Conservation (phyloP, 2,329 filamentous ascomycete genomes). For the Atkinsonella hypoxylon region DNA sequence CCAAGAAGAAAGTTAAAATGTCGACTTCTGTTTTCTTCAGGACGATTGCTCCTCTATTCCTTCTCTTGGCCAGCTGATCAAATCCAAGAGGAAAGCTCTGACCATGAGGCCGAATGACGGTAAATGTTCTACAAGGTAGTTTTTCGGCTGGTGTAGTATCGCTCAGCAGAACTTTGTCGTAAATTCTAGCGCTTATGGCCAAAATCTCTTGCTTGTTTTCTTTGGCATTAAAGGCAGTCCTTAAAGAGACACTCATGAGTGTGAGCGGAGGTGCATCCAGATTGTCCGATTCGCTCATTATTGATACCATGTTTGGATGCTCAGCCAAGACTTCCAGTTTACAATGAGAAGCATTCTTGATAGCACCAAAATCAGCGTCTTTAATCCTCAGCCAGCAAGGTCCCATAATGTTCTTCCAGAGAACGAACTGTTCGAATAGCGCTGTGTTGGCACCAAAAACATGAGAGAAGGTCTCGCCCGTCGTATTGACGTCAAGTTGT, state of each 20-base stretch:
- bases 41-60: conserved; percentile 66
- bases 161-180: conserved; percentile 76
- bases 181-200: conserved; percentile 81
- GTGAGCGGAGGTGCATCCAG: conserved; percentile 78
- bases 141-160: conserved; percentile 85
- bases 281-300: conserved; percentile 65
- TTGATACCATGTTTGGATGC: conserved; percentile 64
- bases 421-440: conserved; percentile 93
- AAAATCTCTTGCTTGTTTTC: conserved; percentile 96
- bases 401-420: conserved; percentile 99
- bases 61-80: conserved; percentile 58
- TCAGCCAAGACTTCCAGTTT: conserved; percentile 81
- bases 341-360: conserved; percentile 93
- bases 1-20: conserved; percentile 78
- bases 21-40: conserved; percentile 75
- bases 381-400: conserved; percentile 94
- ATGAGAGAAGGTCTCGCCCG: conserved; percentile 83
- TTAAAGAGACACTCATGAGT: conserved; percentile 86
- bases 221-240: conserved; percentile 78
- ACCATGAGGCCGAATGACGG: conserved; percentile 71
- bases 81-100: conserved; percentile 76
- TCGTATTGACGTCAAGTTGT: conserved; percentile 54
- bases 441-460: conserved; percentile 90
- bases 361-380: conserved; percentile 66
- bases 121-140: conserved; percentile 82